Evolutionary conservation across 306 rosid genomes (phyloP), one percentile per base, ranked within the genome.

Genomic region (Notholithocarpus densiflorus): DNA sequence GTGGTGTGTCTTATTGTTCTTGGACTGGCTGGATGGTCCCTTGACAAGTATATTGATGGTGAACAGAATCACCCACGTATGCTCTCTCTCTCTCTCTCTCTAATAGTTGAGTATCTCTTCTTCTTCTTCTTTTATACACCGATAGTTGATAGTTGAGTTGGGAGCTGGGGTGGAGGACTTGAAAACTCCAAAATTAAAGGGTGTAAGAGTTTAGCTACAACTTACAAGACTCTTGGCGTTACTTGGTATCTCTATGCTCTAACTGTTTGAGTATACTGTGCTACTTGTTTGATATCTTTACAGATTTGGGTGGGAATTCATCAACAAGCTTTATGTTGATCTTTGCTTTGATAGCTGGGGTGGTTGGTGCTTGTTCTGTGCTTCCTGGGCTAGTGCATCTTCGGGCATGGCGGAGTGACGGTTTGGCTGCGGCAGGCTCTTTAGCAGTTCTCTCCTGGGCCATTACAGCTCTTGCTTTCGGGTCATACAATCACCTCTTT

Each of bases 301-400:
- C 81, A 83, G 87, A 83, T 66, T 81, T 86, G 77, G 89, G 89
- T 51, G 86, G 87, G 34, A 86, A 86, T 2, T 61, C 84, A 72
- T 65, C 87, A 55, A 83, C 89, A 5, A 84, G 78, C 75, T 71
- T 83, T 12, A 54, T 87, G 89, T 72, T 86, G 76, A 69, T 71
- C 52, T 87, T 78, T 55, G 87, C 86, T 15, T 34, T 87, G 75
- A 7, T 75, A 8, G 84, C 80, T 2, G 84, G 89, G 24, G 77
- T 71, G 21, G 62, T 81, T 45, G 86, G 87, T 9, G 68, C 54
- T 73, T 73, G 80, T 66, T 86, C 86, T 40, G 84, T 81, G 69
- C 57, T 78, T 12, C 29, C 60, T 26, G 90, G 86, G 70, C 40
- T 79, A 19, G 15, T 79, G 71, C 87, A 87, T 72, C 80, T 81